Evolutionary conservation across 2,329 filamentous ascomycete genomes (phyloP), one percentile per base, ranked within the genome.

Genomic region (Colletotrichum trifolii): DNA sequence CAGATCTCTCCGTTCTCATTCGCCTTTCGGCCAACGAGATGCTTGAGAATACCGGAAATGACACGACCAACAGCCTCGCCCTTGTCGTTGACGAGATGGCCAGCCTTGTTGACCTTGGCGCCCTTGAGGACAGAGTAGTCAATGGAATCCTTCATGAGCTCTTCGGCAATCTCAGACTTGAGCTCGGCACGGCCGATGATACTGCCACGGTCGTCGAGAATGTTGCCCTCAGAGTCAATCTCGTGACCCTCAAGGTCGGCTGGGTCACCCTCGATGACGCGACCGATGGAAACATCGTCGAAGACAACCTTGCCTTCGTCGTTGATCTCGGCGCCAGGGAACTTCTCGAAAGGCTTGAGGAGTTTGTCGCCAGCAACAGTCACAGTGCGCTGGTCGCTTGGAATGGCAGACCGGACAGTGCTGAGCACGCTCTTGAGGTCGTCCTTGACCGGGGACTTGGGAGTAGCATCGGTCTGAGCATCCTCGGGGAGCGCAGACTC

Each of bases 1-100:
- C 88, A 92, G 77, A 93, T 89, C 68, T 90, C 82, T 48, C 91
- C 91, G 40, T 91, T 78, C 58, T 86, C 87, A 67, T 92, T 89
- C 39, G 87, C 80, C 72, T 86, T 85, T 71, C 85, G 87, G 70
- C 89, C 89, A 38, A 89, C 75, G 6, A 92, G 82, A 67, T 90
- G 82, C 75, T 89, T 86, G 15, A 87, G 70, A 13, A 89, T 85
- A 42, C 91, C 91, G 69, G 89, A 84, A 39, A 87, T 77, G 11
- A 93, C 80, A 49, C 86, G 87, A 13, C 88, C 91, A 68, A 91
- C 78, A 3, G 86, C 71, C 46, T 83, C 79, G 33, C 84, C 83
- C 42, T 83, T 78, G 9, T 83, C 77, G 64, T 85, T 81, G 54
- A 88, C 82, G 17, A 88, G 79, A 58, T 88, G 87, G 54, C 86